These are phyloP conservation scores for Tuber indicum DNA, from an alignment of 495 filamentous ascomycete species.

Conservation along the genomic window DNA sequence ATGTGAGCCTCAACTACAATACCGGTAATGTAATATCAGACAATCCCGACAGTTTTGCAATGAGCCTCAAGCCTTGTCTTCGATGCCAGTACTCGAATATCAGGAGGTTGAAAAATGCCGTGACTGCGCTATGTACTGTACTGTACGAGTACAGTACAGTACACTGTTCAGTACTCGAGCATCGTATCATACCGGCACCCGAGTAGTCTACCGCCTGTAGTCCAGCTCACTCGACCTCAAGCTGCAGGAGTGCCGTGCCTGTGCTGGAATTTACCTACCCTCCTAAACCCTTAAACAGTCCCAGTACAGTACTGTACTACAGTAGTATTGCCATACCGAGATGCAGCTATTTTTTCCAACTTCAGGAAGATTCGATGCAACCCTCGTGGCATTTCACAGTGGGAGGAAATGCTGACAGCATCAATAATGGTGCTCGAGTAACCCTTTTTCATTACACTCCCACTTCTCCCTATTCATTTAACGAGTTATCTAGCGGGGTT, in stretches of 20 bases:
- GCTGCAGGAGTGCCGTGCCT: not conserved
- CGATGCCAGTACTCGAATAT: not conserved
- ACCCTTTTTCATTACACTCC: not conserved
- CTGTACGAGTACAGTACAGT: too few species aligned
- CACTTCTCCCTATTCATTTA: not conserved
- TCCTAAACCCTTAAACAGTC: not conserved
- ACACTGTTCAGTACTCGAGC: not conserved
- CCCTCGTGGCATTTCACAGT: not conserved
- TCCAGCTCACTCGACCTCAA: not conserved
- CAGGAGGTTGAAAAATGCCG: not conserved
- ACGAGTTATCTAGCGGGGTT: not conserved
- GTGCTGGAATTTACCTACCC: not conserved
- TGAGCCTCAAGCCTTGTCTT: not conserved
- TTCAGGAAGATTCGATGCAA: conserved; percentile 3
- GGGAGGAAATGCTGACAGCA: not conserved
- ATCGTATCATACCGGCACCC: not conserved
- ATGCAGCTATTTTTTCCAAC: not conserved
- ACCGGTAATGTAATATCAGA: not conserved
- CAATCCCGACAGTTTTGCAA: not conserved
- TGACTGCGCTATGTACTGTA: not conserved
- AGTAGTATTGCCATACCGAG: not conserved
- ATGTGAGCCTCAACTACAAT: not conserved
- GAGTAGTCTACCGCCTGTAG: not conserved
- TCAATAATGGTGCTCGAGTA: not conserved
- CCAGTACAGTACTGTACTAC: not conserved